Percentiles rank a stretch among this genome's conserved stretches.
Evolutionary conservation across 148 eudicot genomes (phyloP).

Genomic region (Spergularia marina): DNA sequence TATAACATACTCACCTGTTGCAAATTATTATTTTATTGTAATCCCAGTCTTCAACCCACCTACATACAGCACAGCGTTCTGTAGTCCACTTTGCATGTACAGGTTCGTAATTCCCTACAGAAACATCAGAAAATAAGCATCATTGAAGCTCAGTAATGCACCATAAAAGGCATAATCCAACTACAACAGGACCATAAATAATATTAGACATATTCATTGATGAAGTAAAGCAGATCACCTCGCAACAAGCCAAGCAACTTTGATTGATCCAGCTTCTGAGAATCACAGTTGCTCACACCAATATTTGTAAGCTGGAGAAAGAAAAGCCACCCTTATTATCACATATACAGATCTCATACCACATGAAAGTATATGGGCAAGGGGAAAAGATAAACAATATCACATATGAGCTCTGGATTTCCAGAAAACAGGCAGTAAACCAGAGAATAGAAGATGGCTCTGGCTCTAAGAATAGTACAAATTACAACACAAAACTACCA

Average conservation of each 20-base stretch:
- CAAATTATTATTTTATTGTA: constrained; percentile 87
- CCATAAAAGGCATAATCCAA: not conserved
- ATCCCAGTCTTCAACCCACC: constrained; percentile 97
- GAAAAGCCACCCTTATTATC: constrained; percentile 12
- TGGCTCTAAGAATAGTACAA: not conserved
- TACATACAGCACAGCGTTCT: constrained; percentile 92
- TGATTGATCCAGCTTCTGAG: constrained; percentile 48
- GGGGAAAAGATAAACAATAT: not conserved
- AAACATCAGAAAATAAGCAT: constrained; percentile 21
- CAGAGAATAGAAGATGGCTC: not conserved
- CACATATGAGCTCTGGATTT: not conserved
- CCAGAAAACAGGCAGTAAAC: not conserved
- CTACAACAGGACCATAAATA: not conserved
- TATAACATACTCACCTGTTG: constrained; percentile 55
- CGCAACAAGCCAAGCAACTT: constrained; percentile 58
- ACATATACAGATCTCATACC: not conserved
- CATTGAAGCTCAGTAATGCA: not conserved
- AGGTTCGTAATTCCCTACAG: constrained; percentile 68
- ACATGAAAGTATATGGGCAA: too few relatives aligned
- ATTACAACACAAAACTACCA: too few relatives aligned
- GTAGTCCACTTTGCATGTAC: constrained; percentile 84
- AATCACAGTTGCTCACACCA: constrained; percentile 38
- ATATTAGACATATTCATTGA: not conserved
- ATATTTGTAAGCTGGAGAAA: constrained; percentile 53
- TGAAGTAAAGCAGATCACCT: constrained; percentile 38